Conservation (phyloP, 257 asterid species). For the Solanum chilense region DNA sequence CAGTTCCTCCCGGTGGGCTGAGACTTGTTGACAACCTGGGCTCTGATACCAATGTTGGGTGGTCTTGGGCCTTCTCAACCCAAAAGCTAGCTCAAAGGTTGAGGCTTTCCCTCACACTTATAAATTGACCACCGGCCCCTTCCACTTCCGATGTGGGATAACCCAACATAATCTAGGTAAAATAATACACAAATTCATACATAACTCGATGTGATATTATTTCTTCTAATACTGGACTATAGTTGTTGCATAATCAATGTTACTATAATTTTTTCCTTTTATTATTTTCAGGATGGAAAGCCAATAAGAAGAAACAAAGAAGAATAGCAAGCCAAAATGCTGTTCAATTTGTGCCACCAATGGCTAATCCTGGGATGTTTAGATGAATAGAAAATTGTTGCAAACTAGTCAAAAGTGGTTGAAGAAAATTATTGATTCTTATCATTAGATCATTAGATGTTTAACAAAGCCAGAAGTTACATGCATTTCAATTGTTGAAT, state of each 20-base stretch:
- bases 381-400: not conserved
- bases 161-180: not conserved
- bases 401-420: not conserved
- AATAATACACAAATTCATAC: not conserved
- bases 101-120: no score
- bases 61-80: no score
- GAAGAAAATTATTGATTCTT: not conserved
- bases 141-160: no score
- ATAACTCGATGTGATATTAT: not conserved
- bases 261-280: not conserved
- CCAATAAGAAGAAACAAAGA: not conserved
- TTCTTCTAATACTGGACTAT: not conserved
- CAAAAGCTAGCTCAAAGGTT: no score
- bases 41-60: no score
- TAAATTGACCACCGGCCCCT: no score
- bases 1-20: no score
- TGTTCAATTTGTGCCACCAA: not conserved
- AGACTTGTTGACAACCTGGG: no score
- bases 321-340: not conserved
- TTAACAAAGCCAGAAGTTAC: not conserved
- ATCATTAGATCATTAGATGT: not conserved
- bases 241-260: not conserved
- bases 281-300: conserved; percentile 2
- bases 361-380: conserved; percentile 1
- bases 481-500: not conserved